These are phyloP conservation scores for Sporothrix protearum DNA, from an alignment of 2,329 filamentous ascomycete species.

Conservation along the genomic window DNA sequence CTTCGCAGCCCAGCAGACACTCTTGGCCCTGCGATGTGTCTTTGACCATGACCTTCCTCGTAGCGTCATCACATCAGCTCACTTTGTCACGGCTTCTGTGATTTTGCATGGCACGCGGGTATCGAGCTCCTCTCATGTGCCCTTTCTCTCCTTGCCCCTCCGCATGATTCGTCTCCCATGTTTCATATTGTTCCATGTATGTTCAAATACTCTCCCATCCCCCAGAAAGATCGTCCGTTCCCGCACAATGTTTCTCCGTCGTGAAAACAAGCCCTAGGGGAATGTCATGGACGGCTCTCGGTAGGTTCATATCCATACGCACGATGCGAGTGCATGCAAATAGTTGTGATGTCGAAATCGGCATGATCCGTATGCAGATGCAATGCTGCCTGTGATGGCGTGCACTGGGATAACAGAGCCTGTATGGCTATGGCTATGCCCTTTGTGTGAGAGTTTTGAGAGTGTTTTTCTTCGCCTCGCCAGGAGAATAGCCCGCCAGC, in stretches of 20 bases:
- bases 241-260: conserved; percentile 1
- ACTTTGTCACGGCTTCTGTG: background rate
- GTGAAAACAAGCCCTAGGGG: background rate
- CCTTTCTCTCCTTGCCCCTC: background rate
- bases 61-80: background rate
- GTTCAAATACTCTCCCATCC: conserved; percentile 10
- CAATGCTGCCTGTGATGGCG: background rate
- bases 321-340: background rate
- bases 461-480: no score
- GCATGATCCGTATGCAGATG: background rate
- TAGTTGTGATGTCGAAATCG: background rate
- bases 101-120: background rate
- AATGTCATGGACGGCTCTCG: no score
- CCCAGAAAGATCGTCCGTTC: conserved; percentile 19
- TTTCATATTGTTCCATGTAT: background rate
- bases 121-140: background rate
- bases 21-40: background rate
- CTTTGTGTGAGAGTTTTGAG: no score
- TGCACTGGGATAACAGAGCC: background rate
- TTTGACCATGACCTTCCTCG: background rate
- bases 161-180: background rate
- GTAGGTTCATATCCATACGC: background rate
- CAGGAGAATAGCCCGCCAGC: no score
- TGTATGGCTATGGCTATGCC: background rate
- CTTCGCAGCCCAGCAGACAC: background rate